Percentiles rank a stretch among this genome's conserved stretches.
Evolutionary conservation across 2,329 filamentous ascomycete genomes (phyloP).

Genomic region (Alternaria gansuensis): DNA sequence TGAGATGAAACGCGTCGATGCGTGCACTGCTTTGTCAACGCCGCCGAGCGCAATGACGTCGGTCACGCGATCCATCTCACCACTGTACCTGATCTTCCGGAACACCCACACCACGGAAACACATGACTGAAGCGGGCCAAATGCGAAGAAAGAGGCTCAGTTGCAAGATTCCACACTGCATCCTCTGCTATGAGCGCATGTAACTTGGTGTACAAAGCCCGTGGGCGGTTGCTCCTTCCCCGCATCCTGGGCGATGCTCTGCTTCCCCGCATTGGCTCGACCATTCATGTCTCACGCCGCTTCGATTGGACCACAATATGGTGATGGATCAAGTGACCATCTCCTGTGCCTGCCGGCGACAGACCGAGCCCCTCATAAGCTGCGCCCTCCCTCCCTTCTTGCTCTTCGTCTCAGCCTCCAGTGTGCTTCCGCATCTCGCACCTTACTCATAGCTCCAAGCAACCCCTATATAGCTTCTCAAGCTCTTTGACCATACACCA

Average conservation of each 20-base stretch:
- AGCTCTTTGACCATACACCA: conserved; percentile 27
- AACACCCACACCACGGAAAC: conserved; percentile 9
- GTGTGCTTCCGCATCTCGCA: conserved; percentile 35
- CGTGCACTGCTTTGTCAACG: conserved; percentile 29
- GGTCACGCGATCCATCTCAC: conserved; percentile 47
- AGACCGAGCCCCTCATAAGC: conserved; percentile 48
- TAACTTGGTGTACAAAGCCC: conserved; percentile 1
- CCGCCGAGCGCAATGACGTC: conserved; percentile 42
- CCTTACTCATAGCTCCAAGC: conserved; percentile 16
- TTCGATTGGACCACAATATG: conserved; percentile 37
- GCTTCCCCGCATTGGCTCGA: conserved; percentile 35
- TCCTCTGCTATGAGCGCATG: conserved; percentile 1
- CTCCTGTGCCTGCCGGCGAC: conserved; percentile 33
- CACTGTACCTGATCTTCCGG: conserved; percentile 21
- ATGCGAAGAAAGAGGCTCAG: conserved; percentile 29
- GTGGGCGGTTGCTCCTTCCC: conserved; percentile 30
- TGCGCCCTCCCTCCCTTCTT: conserved; percentile 37
- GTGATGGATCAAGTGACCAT: conserved; percentile 51
- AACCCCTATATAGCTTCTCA: conserved; percentile 22
- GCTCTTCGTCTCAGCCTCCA: conserved; percentile 36
- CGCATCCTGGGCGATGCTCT: conserved; percentile 33
- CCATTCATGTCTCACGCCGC: conserved; percentile 44
- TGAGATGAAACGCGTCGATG: conserved; percentile 36
- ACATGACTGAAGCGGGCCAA: conserved; percentile 14
- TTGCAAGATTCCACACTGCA: conserved; percentile 28